Evolutionary conservation across 1,139 yeast genomes (phyloP), one percentile per base, ranked within the genome.

Genomic region (Pichia sp.): DNA sequence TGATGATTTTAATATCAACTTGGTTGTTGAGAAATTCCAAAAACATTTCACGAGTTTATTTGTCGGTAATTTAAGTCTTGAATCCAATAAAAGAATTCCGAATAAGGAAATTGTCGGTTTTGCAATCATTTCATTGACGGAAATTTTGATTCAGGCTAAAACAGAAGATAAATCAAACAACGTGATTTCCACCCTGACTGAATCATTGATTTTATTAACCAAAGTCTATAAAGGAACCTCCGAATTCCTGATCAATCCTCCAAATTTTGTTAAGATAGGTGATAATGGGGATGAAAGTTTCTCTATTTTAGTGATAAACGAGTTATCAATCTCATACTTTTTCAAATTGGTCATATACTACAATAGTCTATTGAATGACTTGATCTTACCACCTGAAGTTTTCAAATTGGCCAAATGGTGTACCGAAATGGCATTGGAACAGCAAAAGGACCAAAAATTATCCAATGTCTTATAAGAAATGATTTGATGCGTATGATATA

Each of bases 371-470:
- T 64, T 83, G 51, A 79, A 79, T 57, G 88, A 81, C 54, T 72
- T 82, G 51, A 71, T 77, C 34, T 65, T 83, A 43, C 72, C 76
- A 46, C 76, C 81, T 6, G 75, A 77, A 46, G 83, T 82, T 10
- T 78, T 77, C 54, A 77, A 76, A 52, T 67, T 82, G 52, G 86
- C 87, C 29, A 80, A 80, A 56, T 77, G 85, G 80, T 83, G 82
- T 27, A 71, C 81, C 45, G 87, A 81, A 54, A 74, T 73, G 39
- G 82, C 81, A n/a, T 68, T 77, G 44, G 79, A 78, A 40, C 73
- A 72, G 52, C 75, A 71, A 54, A 52, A 45, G 43, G 55, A 52
- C 33, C 59, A 56, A 39, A 41, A 44, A 28, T 29, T 46, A 11
- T 5, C 46, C 28, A 38, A 46, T 36, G 41, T 46, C n/a, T 41